Conservation (phyloP, 805 yeast genomes). For the Candida ficus region DNA sequence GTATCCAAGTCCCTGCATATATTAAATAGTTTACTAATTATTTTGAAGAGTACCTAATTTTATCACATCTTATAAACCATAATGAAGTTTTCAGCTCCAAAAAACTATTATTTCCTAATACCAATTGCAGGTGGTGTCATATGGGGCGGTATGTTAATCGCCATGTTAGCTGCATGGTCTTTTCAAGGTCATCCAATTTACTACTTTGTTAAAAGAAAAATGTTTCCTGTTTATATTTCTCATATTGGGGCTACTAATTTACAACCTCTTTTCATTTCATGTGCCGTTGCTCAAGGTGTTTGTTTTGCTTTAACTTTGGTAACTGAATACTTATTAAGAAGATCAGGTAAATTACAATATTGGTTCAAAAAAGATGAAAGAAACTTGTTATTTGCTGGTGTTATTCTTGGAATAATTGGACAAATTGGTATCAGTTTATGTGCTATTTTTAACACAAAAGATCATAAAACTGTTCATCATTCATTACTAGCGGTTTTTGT, state of each 20-base stretch:
- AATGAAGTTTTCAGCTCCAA: slow-evolving; percentile 8
- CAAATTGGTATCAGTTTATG: slow-evolving; percentile 72
- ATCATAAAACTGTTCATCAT: slow-evolving; percentile 50
- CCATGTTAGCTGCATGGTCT: slow-evolving; percentile 75
- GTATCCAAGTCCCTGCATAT: too few relatives aligned
- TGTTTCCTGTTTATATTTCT: slow-evolving; percentile 65
- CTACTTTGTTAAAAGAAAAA: slow-evolving; percentile 42
- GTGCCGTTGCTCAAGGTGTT: slow-evolving; percentile 73
- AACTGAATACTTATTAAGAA: slow-evolving; percentile 59
- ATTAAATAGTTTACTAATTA: too few relatives aligned
- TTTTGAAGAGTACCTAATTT: too few relatives aligned
- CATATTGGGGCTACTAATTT: slow-evolving; percentile 85
- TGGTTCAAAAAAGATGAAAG: slow-evolving; percentile 35
- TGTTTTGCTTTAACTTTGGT: slow-evolving; percentile 60
- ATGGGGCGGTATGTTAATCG: slow-evolving; percentile 92
- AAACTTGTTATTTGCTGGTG: slow-evolving; percentile 34
- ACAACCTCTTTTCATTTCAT: slow-evolving; percentile 77
- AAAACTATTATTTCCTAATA: slow-evolving; percentile 44
- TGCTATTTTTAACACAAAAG: slow-evolving; percentile 63
- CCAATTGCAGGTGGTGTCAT: slow-evolving; percentile 64
- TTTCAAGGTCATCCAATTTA: slow-evolving; percentile 74
- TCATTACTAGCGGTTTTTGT: slow-evolving; percentile 73
- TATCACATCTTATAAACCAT: too few relatives aligned
- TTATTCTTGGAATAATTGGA: slow-evolving; percentile 49
- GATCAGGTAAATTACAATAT: slow-evolving; percentile 42